Conservation (phyloP, 2,329 filamentous ascomycete species). For the Pseudopyricularia javanii region DNA sequence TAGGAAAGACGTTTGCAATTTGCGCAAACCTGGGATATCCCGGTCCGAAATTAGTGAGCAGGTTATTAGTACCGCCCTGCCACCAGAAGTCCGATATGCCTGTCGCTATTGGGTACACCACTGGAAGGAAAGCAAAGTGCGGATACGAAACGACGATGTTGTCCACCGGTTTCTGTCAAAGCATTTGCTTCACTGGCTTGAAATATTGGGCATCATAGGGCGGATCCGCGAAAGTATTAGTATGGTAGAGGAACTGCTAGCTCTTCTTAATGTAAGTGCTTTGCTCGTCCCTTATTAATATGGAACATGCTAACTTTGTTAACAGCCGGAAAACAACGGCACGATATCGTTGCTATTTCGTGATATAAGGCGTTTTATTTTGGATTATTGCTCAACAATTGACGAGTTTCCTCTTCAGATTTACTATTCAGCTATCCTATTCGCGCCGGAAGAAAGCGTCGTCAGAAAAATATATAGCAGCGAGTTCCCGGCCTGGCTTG, state of each 20-base stretch:
- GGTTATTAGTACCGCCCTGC: slow-evolving; percentile 11
- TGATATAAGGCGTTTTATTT: background rate
- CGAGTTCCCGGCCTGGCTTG: slow-evolving; percentile 9
- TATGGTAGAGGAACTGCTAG: slow-evolving; percentile 3
- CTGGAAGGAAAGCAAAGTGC: slow-evolving; percentile 11
- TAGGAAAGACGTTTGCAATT: slow-evolving; percentile 8
- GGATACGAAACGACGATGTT: slow-evolving; percentile 13
- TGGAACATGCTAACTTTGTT: background rate
- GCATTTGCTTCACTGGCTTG: slow-evolving; percentile 28
- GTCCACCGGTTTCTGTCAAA: slow-evolving; percentile 20
- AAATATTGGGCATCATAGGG: slow-evolving; percentile 21
- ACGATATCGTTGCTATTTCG: background rate
- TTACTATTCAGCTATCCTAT: background rate
- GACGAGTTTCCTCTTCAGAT: background rate
- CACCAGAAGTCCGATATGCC: slow-evolving; percentile 22
- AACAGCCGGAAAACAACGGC: background rate
- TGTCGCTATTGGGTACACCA: slow-evolving; percentile 25
- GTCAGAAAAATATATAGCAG: background rate
- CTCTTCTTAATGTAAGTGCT: slow-evolving; percentile 7
- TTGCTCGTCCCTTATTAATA: slow-evolving; percentile 2
- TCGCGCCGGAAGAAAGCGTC: background rate
- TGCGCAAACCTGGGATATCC: background rate
- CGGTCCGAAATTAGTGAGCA: slow-evolving; percentile 7
- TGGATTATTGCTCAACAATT: background rate
- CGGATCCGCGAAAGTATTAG: slow-evolving; percentile 9